Evolutionary conservation across 208 protist species (phyloP), one percentile per base, ranked within the genome.

Genomic region (Histomonas meleagridis): DNA sequence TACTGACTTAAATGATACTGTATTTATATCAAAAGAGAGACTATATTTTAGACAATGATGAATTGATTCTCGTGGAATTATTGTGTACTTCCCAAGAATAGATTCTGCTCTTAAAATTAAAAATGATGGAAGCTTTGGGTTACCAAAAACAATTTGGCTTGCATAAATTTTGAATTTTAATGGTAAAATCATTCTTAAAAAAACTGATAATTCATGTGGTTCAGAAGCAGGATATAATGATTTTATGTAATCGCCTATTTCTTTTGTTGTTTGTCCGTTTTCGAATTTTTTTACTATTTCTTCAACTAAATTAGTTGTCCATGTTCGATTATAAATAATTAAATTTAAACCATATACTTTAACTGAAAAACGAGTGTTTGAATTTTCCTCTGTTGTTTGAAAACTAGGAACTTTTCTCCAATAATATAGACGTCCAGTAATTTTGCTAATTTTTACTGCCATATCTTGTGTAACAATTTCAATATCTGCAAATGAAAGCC

Each of bases 271-370:
- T 35, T 43, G 18, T 53, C 76, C 76, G 38, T 55, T 28, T 38
- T 86, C 38, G 76, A 86, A 51, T 18, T 43, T 55, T 55, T 51
- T 46, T 32, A 2, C 38, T 18, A 86, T 21, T 43, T 55, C 28
- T 55, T 86, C 76, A 9, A 86, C 76, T 55, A 86, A 55, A 38
- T 86, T 46, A 23, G 76, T 86, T 55, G 76, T 55, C 38, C 43
- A 86, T 32, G 43, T 51, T n/a, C 76, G 38, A 49, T 86, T 86
- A 86, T 86, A 86, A 12, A 86, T 53, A 38, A 46, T 86, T 32
- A 86, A 57, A 1, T 46, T 12, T 5, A 86, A 12, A 57, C 40
- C 76, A 21, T 43, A 51, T 43, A 86, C n/a, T 38, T 32, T 51
- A 18, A 48, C n/a, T 9, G 32, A 46, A 38, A 86, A 86, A 38